Conservation (phyloP, 805 yeast genomes). For the Starmerella sp. region DNA sequence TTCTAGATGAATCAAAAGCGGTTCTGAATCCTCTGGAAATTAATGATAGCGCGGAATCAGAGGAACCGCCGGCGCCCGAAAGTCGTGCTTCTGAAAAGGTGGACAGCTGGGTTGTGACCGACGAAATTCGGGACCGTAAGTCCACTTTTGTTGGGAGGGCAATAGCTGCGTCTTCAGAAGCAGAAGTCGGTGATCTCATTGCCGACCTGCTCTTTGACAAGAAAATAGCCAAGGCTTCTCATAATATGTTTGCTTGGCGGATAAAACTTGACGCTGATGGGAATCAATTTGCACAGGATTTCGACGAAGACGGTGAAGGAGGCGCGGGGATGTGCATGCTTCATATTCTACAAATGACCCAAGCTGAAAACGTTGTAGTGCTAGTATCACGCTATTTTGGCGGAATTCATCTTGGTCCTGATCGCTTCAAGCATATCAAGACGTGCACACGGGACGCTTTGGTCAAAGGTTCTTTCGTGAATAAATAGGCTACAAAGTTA, state of each 20-base stretch:
- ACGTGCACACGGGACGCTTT: constrained; percentile 79
- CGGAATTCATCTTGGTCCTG: constrained; percentile 85
- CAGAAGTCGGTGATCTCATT: constrained; percentile 50
- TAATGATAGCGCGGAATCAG: background rate
- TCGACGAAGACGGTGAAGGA: constrained; percentile 94
- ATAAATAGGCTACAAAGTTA: constrained; percentile 1
- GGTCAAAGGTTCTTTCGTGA: constrained; percentile 45
- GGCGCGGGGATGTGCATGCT: constrained; percentile 88
- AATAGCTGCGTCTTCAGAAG: constrained; percentile 47
- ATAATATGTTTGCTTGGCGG: constrained; percentile 82
- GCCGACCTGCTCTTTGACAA: constrained; percentile 48
- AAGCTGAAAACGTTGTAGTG: constrained; percentile 73
- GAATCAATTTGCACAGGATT: constrained; percentile 54
- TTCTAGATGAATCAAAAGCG: constrained; percentile 40
- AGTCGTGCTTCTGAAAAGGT: constrained; percentile 23
- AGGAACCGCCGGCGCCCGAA: constrained; percentile 14
- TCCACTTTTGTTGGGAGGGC: constrained; percentile 79
- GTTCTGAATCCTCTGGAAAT: constrained; percentile 21
- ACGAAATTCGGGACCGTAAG: constrained; percentile 69
- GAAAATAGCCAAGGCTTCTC: constrained; percentile 56
- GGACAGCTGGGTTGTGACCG: constrained; percentile 68
- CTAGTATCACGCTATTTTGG: constrained; percentile 90
- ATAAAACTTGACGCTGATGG: constrained; percentile 42
- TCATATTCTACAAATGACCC: constrained; percentile 58
- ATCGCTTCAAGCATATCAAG: constrained; percentile 81